These are phyloP conservation scores for Rhazya stricta DNA, from an alignment of 257 asterid genomes.

Conservation along the genomic window DNA sequence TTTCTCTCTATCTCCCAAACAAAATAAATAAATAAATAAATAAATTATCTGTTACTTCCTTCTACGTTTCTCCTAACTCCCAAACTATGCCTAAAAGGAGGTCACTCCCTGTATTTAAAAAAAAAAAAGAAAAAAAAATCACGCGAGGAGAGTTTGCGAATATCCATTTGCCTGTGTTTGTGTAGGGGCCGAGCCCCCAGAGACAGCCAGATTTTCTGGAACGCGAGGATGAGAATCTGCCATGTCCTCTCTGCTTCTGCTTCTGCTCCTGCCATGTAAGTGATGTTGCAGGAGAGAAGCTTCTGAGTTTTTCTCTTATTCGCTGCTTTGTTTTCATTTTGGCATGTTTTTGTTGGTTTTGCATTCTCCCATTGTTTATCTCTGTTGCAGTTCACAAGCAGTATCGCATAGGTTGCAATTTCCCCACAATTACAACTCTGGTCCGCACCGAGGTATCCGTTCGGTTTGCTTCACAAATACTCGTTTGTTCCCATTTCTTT, in stretches of 20 bases:
- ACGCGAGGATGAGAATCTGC: conserved; percentile 14
- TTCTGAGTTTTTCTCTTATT: not conserved
- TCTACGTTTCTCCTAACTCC: too few relatives aligned
- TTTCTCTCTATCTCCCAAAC: too few relatives aligned
- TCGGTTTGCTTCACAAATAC: not conserved
- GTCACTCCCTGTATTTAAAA: too few relatives aligned
- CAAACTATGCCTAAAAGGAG: too few relatives aligned
- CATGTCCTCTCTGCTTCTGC: not conserved
- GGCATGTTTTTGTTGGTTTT: not conserved
- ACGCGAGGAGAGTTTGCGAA: not conserved
- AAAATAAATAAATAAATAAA: too few relatives aligned
- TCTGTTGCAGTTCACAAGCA: not conserved
- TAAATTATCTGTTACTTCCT: too few relatives aligned
- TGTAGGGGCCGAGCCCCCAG: not conserved
- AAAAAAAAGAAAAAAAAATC: not conserved
- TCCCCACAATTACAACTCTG: not conserved
- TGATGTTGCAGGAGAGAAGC: not conserved
- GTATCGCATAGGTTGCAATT: not conserved
- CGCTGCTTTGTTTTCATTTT: not conserved
- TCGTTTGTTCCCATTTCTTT: not conserved
- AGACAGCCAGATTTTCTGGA: not conserved
- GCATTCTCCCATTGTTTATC: not conserved
- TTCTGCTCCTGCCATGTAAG: conserved; percentile 11
- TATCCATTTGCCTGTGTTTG: not conserved
- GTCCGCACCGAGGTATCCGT: not conserved